Percentiles rank a stretch among this genome's conserved stretches.
Conservation (phyloP, 306 rosid genomes). For the Quercus wislizeni region DNA sequence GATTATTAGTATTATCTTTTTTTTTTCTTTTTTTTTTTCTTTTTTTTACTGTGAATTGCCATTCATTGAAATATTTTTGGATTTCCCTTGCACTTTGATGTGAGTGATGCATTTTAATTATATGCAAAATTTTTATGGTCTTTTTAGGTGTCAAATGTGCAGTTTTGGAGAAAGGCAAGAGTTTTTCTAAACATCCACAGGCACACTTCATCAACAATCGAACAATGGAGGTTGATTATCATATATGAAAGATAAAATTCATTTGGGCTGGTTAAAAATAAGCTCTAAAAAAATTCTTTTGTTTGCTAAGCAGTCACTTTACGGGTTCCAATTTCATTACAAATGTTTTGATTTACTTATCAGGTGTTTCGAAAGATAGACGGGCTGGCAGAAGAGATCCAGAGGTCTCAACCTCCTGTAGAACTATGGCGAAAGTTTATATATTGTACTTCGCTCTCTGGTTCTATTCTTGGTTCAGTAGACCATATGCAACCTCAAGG, state of each 20-base stretch:
- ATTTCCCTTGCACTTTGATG: background rate
- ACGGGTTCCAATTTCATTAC: background rate
- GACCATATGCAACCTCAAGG: constrained; percentile 98
- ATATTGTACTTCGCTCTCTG: constrained; percentile 86
- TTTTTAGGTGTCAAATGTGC: constrained; percentile 44
- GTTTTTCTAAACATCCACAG: constrained; percentile 46
- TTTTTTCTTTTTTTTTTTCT: too few relatives aligned
- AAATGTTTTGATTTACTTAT: constrained; percentile 10
- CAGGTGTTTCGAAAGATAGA: constrained; percentile 86
- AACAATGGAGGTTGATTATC: constrained; percentile 79
- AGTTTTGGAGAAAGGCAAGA: constrained; percentile 39
- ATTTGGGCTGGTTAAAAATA: background rate
- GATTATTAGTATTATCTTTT: background rate
- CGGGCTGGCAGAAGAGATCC: constrained; percentile 89
- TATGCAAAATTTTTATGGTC: background rate
- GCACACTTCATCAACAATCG: constrained; percentile 81
- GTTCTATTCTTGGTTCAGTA: constrained; percentile 86
- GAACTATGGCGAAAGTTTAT: constrained; percentile 91
- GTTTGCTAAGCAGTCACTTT: background rate
- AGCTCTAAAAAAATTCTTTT: background rate
- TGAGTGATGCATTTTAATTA: background rate
- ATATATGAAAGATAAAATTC: constrained; percentile 6
- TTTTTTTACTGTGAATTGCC: background rate
- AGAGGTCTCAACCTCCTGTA: constrained; percentile 84
- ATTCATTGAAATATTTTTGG: background rate